Conservation (phyloP, 2,329 filamentous ascomycete genomes). For the Penicillium sclerotiorum region DNA sequence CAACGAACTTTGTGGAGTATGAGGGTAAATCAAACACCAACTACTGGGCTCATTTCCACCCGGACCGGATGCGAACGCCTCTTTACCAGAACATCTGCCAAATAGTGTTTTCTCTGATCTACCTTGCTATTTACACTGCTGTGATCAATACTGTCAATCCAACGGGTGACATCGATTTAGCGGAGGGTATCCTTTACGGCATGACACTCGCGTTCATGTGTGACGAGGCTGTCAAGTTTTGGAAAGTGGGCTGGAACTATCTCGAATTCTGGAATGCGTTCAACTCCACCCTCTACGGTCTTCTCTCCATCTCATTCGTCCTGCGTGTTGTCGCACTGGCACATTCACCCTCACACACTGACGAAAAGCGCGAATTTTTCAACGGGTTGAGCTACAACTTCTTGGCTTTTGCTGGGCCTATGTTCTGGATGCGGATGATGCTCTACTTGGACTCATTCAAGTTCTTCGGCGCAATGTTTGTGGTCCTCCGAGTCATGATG, state of each 20-base stretch:
- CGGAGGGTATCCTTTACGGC: constrained; percentile 82
- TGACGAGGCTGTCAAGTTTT: constrained; percentile 85
- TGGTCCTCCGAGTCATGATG: constrained; percentile 95
- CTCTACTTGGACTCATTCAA: constrained; percentile 91
- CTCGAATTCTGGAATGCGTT: constrained; percentile 97
- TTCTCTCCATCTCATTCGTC: constrained; percentile 77
- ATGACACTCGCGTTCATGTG: constrained; percentile 91
- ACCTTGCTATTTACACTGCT: constrained; percentile 80
- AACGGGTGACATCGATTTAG: constrained; percentile 76
- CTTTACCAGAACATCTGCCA: constrained; percentile 91
- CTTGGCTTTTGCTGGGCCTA: constrained; percentile 85
- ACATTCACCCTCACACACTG: constrained; percentile 56
- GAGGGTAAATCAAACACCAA: constrained; percentile 74
- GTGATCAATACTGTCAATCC: constrained; percentile 95
- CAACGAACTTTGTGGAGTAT: constrained; percentile 87
- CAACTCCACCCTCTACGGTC: constrained; percentile 78
- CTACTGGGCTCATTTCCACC: constrained; percentile 83
- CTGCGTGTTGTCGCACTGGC: constrained; percentile 77
- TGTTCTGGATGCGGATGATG: constrained; percentile 94
- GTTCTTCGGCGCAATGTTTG: constrained; percentile 98
- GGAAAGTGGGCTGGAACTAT: constrained; percentile 90
- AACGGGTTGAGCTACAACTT: constrained; percentile 92
- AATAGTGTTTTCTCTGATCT: constrained; percentile 80
- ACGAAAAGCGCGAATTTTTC: constrained; percentile 60
- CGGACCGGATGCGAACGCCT: constrained; percentile 90